A percentile compares a stretch with the other conserved stretches of the same genome.
Conservation (phyloP, 2,329 filamentous ascomycete species). For the Penicillium griseofulvum region DNA sequence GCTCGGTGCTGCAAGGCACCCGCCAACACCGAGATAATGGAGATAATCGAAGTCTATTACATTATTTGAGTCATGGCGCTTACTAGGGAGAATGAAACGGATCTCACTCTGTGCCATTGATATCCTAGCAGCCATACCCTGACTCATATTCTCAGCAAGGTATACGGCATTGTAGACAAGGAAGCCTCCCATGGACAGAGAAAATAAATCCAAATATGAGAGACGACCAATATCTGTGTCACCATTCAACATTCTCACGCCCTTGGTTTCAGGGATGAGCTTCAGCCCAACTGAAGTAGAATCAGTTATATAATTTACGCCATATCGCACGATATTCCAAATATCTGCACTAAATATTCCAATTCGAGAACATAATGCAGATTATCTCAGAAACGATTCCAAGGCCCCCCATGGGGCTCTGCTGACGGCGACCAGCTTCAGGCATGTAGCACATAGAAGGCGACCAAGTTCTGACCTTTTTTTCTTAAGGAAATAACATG, state of each 20-base stretch:
- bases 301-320: not conserved
- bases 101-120: not conserved
- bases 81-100: not conserved
- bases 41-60: not conserved
- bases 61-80: not conserved
- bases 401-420: not conserved
- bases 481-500: not conserved
- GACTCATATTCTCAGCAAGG: not conserved
- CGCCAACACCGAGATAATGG: not conserved
- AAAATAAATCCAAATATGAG: not conserved
- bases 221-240: not conserved
- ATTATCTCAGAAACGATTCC: not conserved
- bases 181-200: not conserved
- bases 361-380: not conserved
- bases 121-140: not conserved
- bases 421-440: not conserved
- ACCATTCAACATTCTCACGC: not conserved
- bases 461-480: not conserved
- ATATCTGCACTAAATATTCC: not conserved
- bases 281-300: not conserved
- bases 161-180: not conserved
- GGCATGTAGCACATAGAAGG: too few species aligned
- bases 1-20: not conserved
- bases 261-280: conserved; percentile 1
- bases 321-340: not conserved